Evolutionary conservation across 306 rosid species (phyloP).

Genomic region (Hippophae tibetana): DNA sequence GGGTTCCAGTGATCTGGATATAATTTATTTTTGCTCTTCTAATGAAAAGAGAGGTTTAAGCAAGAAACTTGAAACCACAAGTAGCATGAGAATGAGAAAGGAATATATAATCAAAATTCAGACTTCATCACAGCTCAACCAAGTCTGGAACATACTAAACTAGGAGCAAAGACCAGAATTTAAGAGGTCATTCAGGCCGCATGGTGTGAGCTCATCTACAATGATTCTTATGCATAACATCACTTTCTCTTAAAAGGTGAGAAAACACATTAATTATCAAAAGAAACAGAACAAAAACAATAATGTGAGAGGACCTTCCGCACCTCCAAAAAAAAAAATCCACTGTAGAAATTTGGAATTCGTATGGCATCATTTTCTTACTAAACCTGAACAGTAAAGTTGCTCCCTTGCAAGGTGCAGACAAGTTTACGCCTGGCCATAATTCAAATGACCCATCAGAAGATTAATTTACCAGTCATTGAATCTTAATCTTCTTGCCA

Average conservation of each 20-base stretch:
- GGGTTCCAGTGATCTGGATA: too few relatives aligned
- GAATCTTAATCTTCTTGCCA: constrained; percentile 1
- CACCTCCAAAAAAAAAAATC: background rate
- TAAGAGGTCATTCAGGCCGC: too few relatives aligned
- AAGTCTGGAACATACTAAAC: too few relatives aligned
- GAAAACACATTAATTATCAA: constrained; percentile 13
- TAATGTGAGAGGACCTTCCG: constrained; percentile 4
- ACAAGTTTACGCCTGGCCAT: background rate
- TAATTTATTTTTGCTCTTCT: too few relatives aligned
- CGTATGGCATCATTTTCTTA: constrained; percentile 21
- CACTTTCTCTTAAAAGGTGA: constrained; percentile 15
- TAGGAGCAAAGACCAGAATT: too few relatives aligned
- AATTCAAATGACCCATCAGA: background rate
- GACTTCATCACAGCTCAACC: too few relatives aligned
- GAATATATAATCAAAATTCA: too few relatives aligned
- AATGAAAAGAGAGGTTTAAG: too few relatives aligned
- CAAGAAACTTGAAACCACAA: too few relatives aligned
- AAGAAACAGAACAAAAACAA: constrained; percentile 9
- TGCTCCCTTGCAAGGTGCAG: background rate
- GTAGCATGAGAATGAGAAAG: too few relatives aligned
- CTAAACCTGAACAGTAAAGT: constrained; percentile 13
- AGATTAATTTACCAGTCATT: background rate
- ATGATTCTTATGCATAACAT: background rate
- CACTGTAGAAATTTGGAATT: constrained; percentile 18
- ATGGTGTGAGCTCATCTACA: too few relatives aligned